These are phyloP conservation scores for Hyaloscypha bicolor DNA, from an alignment of 495 filamentous ascomycete species.

Conservation along the genomic window DNA sequence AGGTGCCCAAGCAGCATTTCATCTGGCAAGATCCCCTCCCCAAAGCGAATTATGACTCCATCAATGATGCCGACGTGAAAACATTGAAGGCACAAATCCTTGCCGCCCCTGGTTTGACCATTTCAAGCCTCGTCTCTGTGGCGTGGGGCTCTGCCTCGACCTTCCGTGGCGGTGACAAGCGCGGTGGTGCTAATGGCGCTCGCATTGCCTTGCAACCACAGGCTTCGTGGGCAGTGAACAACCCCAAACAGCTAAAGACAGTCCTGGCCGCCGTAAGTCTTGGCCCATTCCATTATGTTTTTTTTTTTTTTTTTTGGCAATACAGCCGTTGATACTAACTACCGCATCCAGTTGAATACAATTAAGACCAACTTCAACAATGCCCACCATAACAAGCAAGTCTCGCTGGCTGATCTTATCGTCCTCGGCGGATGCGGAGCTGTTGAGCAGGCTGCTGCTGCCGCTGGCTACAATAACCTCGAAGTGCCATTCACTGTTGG, in stretches of 20 bases:
- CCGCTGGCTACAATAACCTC: slow-evolving; percentile 17
- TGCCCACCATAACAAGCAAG: slow-evolving; percentile 15
- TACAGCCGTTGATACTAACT: slow-evolving; percentile 13
- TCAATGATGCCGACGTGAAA: slow-evolving; percentile 17
- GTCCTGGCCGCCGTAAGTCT: slow-evolving; percentile 22
- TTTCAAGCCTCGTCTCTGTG: slow-evolving; percentile 19
- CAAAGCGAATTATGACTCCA: slow-evolving; percentile 3
- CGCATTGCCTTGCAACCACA: slow-evolving; percentile 26
- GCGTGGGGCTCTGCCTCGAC: slow-evolving; percentile 25
- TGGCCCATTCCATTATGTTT: not conserved
- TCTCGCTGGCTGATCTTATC: slow-evolving; percentile 27
- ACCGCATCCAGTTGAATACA: slow-evolving; percentile 16
- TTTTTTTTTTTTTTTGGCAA: too few relatives aligned
- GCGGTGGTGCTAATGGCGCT: slow-evolving; percentile 23
- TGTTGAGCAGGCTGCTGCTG: slow-evolving; percentile 47
- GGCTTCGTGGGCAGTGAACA: slow-evolving; percentile 22
- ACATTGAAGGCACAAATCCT: slow-evolving; percentile 22
- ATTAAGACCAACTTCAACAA: slow-evolving; percentile 26
- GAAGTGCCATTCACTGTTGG: slow-evolving; percentile 44
- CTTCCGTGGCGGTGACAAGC: slow-evolving; percentile 25
- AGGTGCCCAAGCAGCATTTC: slow-evolving; percentile 21
- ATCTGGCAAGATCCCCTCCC: slow-evolving; percentile 26
- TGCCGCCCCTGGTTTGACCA: slow-evolving; percentile 13
- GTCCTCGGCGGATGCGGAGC: slow-evolving; percentile 37
- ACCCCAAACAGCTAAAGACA: slow-evolving; percentile 18